Conservation (phyloP, 2,329 filamentous ascomycete genomes). For the Aciculosporium take region DNA sequence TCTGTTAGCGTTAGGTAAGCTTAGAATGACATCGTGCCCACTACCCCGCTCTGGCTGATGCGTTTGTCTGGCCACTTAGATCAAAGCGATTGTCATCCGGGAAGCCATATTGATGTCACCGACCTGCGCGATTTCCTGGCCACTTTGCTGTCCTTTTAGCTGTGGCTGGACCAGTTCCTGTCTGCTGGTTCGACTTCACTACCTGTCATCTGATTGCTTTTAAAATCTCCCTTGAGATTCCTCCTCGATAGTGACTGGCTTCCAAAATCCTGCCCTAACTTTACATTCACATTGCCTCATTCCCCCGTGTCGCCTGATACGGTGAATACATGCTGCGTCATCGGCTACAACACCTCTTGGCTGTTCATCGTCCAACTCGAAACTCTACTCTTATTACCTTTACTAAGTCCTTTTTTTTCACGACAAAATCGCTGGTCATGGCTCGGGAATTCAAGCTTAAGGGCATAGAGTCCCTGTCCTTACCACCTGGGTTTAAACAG, state of each 20-base stretch:
- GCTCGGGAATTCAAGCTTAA: slow-evolving; percentile 56
- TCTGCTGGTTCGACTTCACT: no score
- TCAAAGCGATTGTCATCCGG: background rate
- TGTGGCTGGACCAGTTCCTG: no score
- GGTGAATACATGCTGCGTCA: slow-evolving; percentile 5
- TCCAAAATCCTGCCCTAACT: no score
- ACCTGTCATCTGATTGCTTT: no score
- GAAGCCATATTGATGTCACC: no score
- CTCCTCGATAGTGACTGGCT: no score
- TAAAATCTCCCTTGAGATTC: no score
- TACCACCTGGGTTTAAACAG: slow-evolving; percentile 70
- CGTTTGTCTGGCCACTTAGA: background rate
- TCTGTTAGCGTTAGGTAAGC: no score
- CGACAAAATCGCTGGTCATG: slow-evolving; percentile 27
- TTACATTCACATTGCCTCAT: no score
- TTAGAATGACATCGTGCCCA: no score
- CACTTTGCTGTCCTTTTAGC: no score
- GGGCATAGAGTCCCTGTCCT: slow-evolving; percentile 55
- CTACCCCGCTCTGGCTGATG: background rate
- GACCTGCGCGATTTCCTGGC: no score
- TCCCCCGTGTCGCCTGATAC: background rate
- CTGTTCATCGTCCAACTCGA: background rate
- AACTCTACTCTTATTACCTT: background rate
- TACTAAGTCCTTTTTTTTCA: slow-evolving; percentile 9
- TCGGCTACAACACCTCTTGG: background rate